Evolutionary conservation across 805 yeast genomes (phyloP).

Genomic region (Kodamaea nitidulidarum): DNA sequence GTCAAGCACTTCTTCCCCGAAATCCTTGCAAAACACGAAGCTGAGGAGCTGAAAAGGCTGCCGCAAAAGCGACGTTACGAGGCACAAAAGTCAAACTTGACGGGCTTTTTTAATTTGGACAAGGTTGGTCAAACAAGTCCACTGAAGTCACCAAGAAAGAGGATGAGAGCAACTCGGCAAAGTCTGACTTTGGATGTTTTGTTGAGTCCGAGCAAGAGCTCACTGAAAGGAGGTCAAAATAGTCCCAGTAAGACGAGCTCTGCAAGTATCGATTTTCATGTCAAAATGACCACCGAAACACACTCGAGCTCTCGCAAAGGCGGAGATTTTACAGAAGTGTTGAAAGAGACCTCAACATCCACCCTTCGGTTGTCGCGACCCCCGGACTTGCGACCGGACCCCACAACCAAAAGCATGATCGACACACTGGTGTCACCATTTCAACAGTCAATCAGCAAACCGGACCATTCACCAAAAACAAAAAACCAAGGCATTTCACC

Average conservation of each 20-base stretch:
- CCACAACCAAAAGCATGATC: too few relatives aligned
- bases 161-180: slow-evolving; percentile 2
- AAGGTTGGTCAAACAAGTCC: slow-evolving; percentile 1
- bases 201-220: background rate
- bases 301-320: too few relatives aligned
- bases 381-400: too few relatives aligned
- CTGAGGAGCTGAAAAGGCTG: background rate
- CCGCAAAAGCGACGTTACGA: slow-evolving; percentile 1
- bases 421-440: too few relatives aligned
- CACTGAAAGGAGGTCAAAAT: background rate
- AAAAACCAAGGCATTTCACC: background rate
- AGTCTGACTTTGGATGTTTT: slow-evolving; percentile 8
- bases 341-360: too few relatives aligned
- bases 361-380: too few relatives aligned
- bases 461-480: background rate
- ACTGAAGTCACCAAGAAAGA: slow-evolving; percentile 1
- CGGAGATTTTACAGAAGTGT: too few relatives aligned
- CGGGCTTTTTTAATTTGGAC: slow-evolving; percentile 1
- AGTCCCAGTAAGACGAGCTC: background rate
- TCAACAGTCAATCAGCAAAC: too few relatives aligned
- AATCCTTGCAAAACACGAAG: background rate
- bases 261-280: too few relatives aligned
- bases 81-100: background rate
- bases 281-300: too few relatives aligned
- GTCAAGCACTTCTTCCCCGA: slow-evolving; percentile 2